Percentiles rank a stretch among this genome's conserved stretches.
These are phyloP conservation scores for Saitozyma podzolica DNA, from an alignment of 768 basidiomycete genomes.

Conservation along the genomic window DNA sequence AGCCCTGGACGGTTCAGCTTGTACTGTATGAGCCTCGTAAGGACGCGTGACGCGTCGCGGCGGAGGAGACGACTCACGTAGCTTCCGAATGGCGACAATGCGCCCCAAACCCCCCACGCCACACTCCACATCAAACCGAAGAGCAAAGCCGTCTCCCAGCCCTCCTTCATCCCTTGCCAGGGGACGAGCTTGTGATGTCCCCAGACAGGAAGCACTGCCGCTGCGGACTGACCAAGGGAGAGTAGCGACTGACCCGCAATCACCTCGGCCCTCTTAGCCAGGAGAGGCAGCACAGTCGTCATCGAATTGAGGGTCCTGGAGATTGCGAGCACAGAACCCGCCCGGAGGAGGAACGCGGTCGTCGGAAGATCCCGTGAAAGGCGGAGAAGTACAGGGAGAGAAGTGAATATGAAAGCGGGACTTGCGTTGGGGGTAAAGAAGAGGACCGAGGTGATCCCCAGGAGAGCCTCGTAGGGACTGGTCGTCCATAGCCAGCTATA, in stretches of 20 bases:
- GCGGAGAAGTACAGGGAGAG: slow-evolving; percentile 14
- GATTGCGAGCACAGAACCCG: neutral
- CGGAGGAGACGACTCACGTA: slow-evolving; percentile 7
- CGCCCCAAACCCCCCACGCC: slow-evolving; percentile 7
- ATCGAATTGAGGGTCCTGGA: neutral
- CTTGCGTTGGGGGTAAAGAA: slow-evolving; percentile 12
- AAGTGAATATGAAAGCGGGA: slow-evolving; percentile 8
- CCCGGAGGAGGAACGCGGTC: neutral
- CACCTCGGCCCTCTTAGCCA: slow-evolving; percentile 3
- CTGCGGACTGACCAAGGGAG: neutral
- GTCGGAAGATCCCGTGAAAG: neutral
- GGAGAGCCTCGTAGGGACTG: slow-evolving; percentile 3
- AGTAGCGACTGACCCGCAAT: slow-evolving; percentile 5
- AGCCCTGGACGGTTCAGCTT: slow-evolving; percentile 11
- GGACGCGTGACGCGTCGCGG: neutral
- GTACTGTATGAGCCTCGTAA: no score
- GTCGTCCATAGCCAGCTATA: no score
- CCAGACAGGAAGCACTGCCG: neutral
- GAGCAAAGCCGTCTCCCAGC: slow-evolving; percentile 8
- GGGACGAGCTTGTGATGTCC: neutral
- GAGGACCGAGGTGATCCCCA: slow-evolving; percentile 8
- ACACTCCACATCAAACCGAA: slow-evolving; percentile 19
- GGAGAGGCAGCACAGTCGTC: slow-evolving; percentile 1
- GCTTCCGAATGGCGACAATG: slow-evolving; percentile 11
- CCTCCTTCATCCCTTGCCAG: neutral